Evolutionary conservation across 2,329 filamentous ascomycete genomes (phyloP), one percentile per base, ranked within the genome.

Genomic region (Coniochaeta sp.): DNA sequence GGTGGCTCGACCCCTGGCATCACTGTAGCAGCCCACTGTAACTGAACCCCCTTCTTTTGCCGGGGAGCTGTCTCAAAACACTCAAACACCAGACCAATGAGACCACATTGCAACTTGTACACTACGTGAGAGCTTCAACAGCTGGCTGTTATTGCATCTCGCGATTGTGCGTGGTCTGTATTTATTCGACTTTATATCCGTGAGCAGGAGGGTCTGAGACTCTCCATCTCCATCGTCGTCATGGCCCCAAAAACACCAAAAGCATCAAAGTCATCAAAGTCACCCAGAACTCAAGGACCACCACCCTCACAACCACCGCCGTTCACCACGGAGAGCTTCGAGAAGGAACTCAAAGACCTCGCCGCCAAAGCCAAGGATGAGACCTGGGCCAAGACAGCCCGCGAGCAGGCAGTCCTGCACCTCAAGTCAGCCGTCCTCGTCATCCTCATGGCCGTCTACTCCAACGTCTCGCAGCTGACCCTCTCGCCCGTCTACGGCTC

Each of bases 401-500:
- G 64, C 10, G 70, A 73, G 17, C 79, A 82, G 63, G 65, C 67
- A 32, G 64, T 71, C 56, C 64, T 79, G 61, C 80, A 81, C 62
- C 66, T 72, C 63, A 75, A 75, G 63, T 72, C 76, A 2, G 65
- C 69, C 22, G 68, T 73, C n/a, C 69, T 87, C 17, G 75, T 87
- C 63, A 66, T 77, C 28, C 76, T 89, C 54, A 80, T 84, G 10
- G 89, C 87, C 52, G 70, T 87, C 47, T 86, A 83, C 62, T 87
- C 89, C 55, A 85, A 87, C 63, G 83, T 89, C 61, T 93, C 90
- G 0, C 85, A 91, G 70, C 79, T 92, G 63, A 87, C 84, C 42
- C 79, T 98, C 36, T 90, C 91, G 22, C 95, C 95, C 1, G 89
- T 96, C 12, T 98, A 96, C 73, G 95, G 95, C 58, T 86, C 88